Evolutionary conservation across 75 land plant species (phyloP), one percentile per base, ranked within the genome.

Genomic region (Selaginella tamariscina): DNA sequence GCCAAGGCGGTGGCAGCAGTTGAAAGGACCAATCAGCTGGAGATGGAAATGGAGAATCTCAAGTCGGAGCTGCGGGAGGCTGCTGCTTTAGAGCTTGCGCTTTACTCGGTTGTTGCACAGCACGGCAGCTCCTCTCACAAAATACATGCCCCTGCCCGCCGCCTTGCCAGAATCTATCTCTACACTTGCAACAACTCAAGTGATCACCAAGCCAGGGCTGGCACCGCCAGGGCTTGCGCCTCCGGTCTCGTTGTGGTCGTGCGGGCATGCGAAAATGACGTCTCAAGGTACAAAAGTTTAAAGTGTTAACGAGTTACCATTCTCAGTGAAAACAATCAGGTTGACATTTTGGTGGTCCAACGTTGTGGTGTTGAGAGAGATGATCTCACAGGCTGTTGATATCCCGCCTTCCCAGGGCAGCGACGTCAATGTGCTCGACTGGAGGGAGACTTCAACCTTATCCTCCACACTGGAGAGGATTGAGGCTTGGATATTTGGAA

Each of bases 271-370:
- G 90, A 89, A 24, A 89, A 77, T 68, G 95, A 93, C 75, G 91
- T 93, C 57, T 65, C 98, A 66, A 86, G 98, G 98, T 93, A 73
- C n/a, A n/a, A n/a, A n/a, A n/a, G n/a, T 39, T 56, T 24, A 33
- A 32, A 24, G 18, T 15, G 23, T 5, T 27, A 32, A 65, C 8
- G 5, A 5, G 49, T 39, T 5, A 5, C 5, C 15, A 39, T 39
- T 39, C 49, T 39, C 5, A 5, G 15, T 39, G 5, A 39, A 39
- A 39, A 5, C 11, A 5, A 5, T n/a, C 69, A 93, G 98, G 82
- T 86, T 93, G 70, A 89, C 88, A 1, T 93, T 83, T 70, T 93
- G 98, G 98, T 82, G 88, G 82, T 89, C 98, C 29, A 93, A 93
- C 72, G 80, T 77, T n/a, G 77, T 83, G 65, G 84, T 85, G 27